These are phyloP conservation scores for Hypomontagnella monticulosa DNA, from an alignment of 495 filamentous ascomycete species.

Conservation along the genomic window DNA sequence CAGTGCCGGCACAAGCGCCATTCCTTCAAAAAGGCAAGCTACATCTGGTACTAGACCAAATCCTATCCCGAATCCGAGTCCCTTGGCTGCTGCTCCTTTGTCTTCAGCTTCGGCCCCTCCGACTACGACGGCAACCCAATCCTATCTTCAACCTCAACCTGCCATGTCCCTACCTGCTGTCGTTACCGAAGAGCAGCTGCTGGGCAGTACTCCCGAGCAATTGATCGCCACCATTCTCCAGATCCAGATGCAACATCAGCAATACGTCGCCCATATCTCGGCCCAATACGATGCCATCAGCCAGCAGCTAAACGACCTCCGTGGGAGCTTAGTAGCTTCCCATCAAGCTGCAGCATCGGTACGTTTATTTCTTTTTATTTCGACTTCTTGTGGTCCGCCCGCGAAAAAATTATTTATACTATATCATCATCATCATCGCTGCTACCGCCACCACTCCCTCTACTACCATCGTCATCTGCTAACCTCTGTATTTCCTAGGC, in stretches of 20 bases:
- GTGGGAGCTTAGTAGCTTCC: constrained; percentile 45
- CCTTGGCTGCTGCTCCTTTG: constrained; percentile 36
- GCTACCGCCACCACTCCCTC: too few species aligned
- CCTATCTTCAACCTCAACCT: constrained; percentile 41
- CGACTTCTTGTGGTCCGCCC: too few species aligned
- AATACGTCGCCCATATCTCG: constrained; percentile 46
- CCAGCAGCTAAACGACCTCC: constrained; percentile 45
- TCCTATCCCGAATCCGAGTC: constrained; percentile 39
- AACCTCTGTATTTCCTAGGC: constrained; percentile 35
- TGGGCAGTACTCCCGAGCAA: constrained; percentile 45
- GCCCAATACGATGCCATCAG: constrained; percentile 45
- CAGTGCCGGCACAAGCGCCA: constrained; percentile 48
- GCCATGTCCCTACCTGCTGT: constrained; percentile 41
- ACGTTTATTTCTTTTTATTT: too few species aligned
- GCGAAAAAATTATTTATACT: constrained; percentile 17
- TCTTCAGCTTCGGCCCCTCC: constrained; percentile 40
- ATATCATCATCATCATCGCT: too few species aligned
- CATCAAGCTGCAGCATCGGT: constrained; percentile 47
- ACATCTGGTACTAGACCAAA: constrained; percentile 40
- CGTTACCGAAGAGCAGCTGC: constrained; percentile 46
- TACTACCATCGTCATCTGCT: too few species aligned
- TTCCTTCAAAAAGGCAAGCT: constrained; percentile 48
- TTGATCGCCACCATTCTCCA: constrained; percentile 47
- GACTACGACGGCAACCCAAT: constrained; percentile 38
- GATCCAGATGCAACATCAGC: constrained; percentile 48